A percentile compares a stretch with the other conserved stretches of the same genome.
These are phyloP conservation scores for Colletotrichum gloeosporioides DNA, from an alignment of 2,329 filamentous ascomycete genomes.

Conservation along the genomic window DNA sequence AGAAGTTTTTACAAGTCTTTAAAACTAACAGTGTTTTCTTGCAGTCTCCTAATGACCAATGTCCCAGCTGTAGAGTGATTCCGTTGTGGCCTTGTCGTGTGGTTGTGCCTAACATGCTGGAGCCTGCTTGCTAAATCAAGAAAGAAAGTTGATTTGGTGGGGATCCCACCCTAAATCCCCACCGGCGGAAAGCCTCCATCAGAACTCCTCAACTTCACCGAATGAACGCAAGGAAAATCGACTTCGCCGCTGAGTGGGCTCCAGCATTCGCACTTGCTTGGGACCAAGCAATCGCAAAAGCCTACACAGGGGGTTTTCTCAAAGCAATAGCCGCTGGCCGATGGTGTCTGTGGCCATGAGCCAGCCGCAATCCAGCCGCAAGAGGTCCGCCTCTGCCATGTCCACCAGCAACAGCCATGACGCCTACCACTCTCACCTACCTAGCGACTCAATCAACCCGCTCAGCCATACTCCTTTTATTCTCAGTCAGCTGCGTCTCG, in stretches of 20 bases:
- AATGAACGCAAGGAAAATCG: neutral
- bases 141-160: neutral
- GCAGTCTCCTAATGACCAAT: neutral
- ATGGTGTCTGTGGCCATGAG: neutral
- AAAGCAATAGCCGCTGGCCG: neutral
- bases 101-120: neutral
- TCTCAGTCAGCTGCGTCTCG: conserved; percentile 57
- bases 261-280: neutral
- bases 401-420: conserved; percentile 11
- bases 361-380: conserved; percentile 29
- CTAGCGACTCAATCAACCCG: conserved; percentile 53
- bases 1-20: neutral
- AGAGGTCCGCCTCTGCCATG: conserved; percentile 30
- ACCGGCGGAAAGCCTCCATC: neutral
- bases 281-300: neutral
- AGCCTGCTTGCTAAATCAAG: neutral
- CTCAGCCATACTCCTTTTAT: conserved; percentile 57
- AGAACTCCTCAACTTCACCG: neutral
- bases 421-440: conserved; percentile 26
- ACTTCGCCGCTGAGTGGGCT: neutral
- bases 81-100: neutral
- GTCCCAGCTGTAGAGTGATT: neutral
- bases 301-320: neutral
- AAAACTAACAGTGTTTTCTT: neutral
- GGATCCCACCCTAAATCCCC: neutral